Base-by-base conservation (phyloP, 164 flowering plant species). In the Euptelea pleiosperma region DNA sequence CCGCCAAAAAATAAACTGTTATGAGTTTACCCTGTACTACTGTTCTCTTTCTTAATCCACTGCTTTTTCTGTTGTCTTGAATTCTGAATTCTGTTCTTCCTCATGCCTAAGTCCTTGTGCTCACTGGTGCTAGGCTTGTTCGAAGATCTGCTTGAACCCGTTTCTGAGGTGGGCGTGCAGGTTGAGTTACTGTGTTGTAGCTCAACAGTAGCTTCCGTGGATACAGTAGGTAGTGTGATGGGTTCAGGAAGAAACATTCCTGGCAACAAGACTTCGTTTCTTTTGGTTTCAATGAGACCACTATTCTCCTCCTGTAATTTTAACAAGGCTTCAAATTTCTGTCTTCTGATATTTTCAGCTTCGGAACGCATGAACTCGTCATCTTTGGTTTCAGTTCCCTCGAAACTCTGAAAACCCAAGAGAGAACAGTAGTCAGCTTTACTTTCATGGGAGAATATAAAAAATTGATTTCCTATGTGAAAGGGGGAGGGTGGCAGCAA, bases 211-310 rank as follows among this genome's bases (percentile, higher is more conserved):
- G 68, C 65, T 25, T 46, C 29, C 3, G 65, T 47, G 1, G 67
- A 40, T 19, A 40, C 15, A 2, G 62, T 25, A n/a, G 75, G 52
- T 12, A 36, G 26, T 28, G 61, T 22, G 30, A 50, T 58, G 18
- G 85, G 63, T 49, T 60, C 80, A 0, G 77, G 80, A 73, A 84
- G 84, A 73, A 63, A 83, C 79, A 84, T 75, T 52, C 94, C 91
- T 6, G 94, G 89, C 62, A 72, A 36, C 39, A 91, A 66, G 3
- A 78, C 78, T 25, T 79, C 64, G 40, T 56, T 54, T 61, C 24
- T 84, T 47, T 71, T 77, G 21, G 86, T 77, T 69, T 86, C 89
- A 29, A 86, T 82, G 25, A 91, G 69, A 34, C 96, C 98, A 58
- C 75, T 67, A 3, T 70, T 82, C 55, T 86, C 90, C 67, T 83